Base-by-base conservation (phyloP, 2,329 filamentous ascomycete species). In the Sclerotinia minor region DNA sequence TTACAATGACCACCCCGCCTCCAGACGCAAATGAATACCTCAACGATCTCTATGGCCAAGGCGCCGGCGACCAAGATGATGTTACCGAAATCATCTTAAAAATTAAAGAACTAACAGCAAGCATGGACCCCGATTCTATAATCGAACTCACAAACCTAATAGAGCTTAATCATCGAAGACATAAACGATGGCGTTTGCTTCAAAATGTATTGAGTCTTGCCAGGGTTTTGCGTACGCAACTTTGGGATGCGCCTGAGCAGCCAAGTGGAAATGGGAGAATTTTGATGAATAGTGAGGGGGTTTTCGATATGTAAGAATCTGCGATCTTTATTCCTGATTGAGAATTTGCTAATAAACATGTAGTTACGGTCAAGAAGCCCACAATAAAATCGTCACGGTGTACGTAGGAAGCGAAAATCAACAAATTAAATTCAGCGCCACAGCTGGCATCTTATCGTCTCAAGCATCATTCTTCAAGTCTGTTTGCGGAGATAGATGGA, bases 141-240 rank as follows among this genome's bases (percentile, higher is more conserved):
- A 1, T 15, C 3, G 21, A 57, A 4, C 24, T 57, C 0, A 24
- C 3, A 13, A 21, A 17, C 6, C 11, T 41, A 8, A 6, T 41
- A n/a, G 13, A n/a, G 1, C 11, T 41, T 17, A 2, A n/a, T 3
- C 5, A 24, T 17, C 5, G 24, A 15, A 8, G 2, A 11, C 5
- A 1, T 3, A n/a, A 8, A 8, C 5, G 5, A 21, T 1, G 11
- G 32, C 1, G 1, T 8, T 24, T 24, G n/a, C 2, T 57, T 3
- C 13, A 24, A 3, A 7, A 2, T 17, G 1, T 41, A 41, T 13
- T 57, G 21, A 41, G 13, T 17, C 13, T 41, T 15, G 32, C 53
- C n/a, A 24, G 53, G 38, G 21, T 2, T 24, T 35, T 15, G 4
- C n/a, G 11, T 5, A 57, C 32, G 4, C 38, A 57, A 57, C 38